A percentile compares a stretch with the other conserved stretches of the same genome.
Evolutionary conservation across 1,284 basidiomycete species (phyloP).

Genomic region (Ustilago tritici): DNA sequence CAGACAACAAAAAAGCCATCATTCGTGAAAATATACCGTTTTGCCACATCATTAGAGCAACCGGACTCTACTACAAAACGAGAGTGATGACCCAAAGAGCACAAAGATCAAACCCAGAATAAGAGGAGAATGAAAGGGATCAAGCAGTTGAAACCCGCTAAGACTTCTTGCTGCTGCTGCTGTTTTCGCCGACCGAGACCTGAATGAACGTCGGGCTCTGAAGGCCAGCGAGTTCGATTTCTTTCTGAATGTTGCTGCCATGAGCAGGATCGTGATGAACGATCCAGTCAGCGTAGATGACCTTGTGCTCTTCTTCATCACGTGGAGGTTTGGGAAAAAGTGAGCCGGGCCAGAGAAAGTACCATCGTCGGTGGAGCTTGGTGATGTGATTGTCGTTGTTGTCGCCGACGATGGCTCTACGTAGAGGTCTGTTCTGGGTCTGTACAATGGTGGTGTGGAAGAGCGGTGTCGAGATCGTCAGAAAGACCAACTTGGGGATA

Average conservation of each 20-base stretch:
- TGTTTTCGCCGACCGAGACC: neutral
- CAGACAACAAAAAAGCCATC: neutral
- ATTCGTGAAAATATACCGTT: neutral
- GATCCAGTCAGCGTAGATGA: neutral
- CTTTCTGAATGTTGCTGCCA: neutral
- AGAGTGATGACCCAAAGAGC: neutral
- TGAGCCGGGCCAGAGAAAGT: constrained; percentile 1
- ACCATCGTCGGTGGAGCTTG: constrained; percentile 14
- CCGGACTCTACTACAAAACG: neutral
- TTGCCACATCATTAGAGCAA: neutral
- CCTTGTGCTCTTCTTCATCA: neutral
- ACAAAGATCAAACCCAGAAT: neutral
- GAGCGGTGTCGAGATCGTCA: neutral
- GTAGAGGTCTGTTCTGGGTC: neutral
- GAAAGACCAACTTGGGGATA: neutral
- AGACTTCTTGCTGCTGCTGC: neutral
- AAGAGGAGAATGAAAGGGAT: neutral
- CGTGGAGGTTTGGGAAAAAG: constrained; percentile 4
- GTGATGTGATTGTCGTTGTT: neutral
- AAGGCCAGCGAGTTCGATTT: neutral
- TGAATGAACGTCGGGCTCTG: neutral
- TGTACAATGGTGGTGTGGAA: neutral
- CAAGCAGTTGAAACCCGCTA: neutral
- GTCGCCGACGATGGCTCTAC: constrained; percentile 1
- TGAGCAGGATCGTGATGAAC: neutral